Evolutionary conservation across 805 yeast genomes (phyloP).

Genomic region (Nakazawaea siamensis): DNA sequence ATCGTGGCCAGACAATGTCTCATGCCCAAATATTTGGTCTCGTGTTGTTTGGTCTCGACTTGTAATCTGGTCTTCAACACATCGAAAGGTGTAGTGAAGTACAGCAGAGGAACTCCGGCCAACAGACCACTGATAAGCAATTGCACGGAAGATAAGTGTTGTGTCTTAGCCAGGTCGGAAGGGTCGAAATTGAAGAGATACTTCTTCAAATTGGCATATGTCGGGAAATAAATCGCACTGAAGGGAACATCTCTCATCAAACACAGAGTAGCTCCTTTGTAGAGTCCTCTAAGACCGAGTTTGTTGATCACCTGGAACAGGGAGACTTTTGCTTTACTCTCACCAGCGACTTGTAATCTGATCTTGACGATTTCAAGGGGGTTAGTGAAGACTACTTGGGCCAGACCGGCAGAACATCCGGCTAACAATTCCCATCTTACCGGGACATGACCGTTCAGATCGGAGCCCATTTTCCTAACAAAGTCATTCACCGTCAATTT

Average conservation of each 20-base stretch:
- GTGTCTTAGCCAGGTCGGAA: constrained; percentile 44
- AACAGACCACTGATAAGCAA: constrained; percentile 81
- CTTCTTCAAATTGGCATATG: constrained; percentile 88
- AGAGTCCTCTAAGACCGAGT: constrained; percentile 78
- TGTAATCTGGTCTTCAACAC: constrained; percentile 94
- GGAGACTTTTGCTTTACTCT: constrained; percentile 27
- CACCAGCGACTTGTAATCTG: constrained; percentile 91
- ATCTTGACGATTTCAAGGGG: constrained; percentile 95
- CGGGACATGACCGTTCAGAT: constrained; percentile 38
- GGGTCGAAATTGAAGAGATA: constrained; percentile 81
- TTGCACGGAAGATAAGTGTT: constrained; percentile 71
- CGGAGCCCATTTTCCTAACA: constrained; percentile 64
- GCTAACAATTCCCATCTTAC: constrained; percentile 67
- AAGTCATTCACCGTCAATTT: constrained; percentile 91
- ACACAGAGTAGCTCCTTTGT: constrained; percentile 90
- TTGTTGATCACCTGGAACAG: constrained; percentile 70
- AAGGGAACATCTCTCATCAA: constrained; percentile 92
- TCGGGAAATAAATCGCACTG: constrained; percentile 94
- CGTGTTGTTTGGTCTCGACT: constrained; percentile 71
- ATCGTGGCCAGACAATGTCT: constrained; percentile 70
- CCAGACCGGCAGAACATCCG: constrained; percentile 93
- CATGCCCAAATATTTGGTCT: constrained; percentile 69
- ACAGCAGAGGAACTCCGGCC: constrained; percentile 98
- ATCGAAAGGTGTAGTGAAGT: constrained; percentile 93
- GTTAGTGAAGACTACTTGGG: constrained; percentile 93